Conservation (phyloP, 805 yeast species). For the Wickerhamiella spandovensis region DNA sequence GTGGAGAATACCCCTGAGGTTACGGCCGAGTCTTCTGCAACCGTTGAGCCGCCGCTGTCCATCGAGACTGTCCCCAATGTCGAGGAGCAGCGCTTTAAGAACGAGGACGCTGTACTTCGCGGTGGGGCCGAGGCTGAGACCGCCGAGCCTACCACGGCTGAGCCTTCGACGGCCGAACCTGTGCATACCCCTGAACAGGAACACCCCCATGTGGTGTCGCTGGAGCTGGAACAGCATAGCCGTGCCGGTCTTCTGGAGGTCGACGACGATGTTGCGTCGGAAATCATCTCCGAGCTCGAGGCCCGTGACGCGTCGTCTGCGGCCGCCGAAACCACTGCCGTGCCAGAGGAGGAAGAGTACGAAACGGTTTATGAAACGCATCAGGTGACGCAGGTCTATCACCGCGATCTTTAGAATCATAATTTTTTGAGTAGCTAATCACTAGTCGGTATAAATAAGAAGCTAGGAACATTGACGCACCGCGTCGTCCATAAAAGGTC, state of each 20-base stretch:
- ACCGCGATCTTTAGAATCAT: neutral
- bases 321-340: neutral
- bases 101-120: neutral
- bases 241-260: neutral
- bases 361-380: slow-evolving; percentile 8
- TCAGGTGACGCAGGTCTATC: slow-evolving; percentile 1
- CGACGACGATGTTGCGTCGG: neutral
- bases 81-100: neutral
- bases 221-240: neutral
- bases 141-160: neutral
- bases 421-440: neutral
- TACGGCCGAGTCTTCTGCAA: too few relatives aligned
- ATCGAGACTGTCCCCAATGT: neutral
- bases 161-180: too few relatives aligned
- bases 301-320: neutral
- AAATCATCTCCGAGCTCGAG: neutral
- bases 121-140: neutral
- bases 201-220: neutral
- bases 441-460: neutral
- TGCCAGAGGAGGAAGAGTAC: slow-evolving; percentile 1
- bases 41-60: neutral
- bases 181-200: too few relatives aligned
- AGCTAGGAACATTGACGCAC: neutral
- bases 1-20: neutral
- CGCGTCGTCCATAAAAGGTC: too few relatives aligned